Percentiles rank a stretch among this genome's conserved stretches.
phyloP scores from a whole-genome alignment of 78 protist species.

The Tieghemostelium lacteum region DNA sequence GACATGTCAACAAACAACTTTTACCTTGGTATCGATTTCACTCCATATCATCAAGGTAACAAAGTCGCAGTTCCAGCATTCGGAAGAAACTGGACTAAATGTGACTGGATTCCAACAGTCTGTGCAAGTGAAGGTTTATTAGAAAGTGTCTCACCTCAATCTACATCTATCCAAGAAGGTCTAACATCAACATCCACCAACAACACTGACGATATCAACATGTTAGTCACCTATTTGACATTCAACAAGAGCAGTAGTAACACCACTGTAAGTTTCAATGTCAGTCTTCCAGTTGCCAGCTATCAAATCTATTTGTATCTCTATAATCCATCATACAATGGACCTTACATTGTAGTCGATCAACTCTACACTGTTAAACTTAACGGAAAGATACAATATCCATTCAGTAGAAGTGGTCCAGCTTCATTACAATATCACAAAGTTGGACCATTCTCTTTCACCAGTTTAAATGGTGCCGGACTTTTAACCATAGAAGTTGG shows the following conservation, averaged over 20 bases:
- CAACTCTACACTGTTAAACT: neutral
- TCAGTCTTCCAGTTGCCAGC: neutral
- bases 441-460: slow-evolving; percentile 9
- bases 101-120: neutral
- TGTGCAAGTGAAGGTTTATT: neutral
- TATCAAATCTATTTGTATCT: neutral
- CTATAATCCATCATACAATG: neutral
- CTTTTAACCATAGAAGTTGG: neutral
- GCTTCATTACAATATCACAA: slow-evolving; percentile 8
- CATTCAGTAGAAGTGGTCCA: neutral
- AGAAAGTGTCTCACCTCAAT: neutral
- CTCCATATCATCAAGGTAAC: neutral
- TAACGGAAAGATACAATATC: slow-evolving; percentile 3
- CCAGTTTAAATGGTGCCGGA: too few species aligned
- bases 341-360: too few species aligned
- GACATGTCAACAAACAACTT: neutral
- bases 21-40: slow-evolving; percentile 22
- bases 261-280: neutral
- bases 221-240: neutral
- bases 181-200: neutral
- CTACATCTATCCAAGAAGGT: neutral
- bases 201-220: neutral
- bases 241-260: neutral
- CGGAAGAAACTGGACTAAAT: slow-evolving; percentile 5
- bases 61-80: neutral